A percentile compares a stretch with the other conserved stretches of the same genome.
These are phyloP conservation scores for Blastobotrys peoriensis DNA, from an alignment of 805 yeast species.

Conservation along the genomic window DNA sequence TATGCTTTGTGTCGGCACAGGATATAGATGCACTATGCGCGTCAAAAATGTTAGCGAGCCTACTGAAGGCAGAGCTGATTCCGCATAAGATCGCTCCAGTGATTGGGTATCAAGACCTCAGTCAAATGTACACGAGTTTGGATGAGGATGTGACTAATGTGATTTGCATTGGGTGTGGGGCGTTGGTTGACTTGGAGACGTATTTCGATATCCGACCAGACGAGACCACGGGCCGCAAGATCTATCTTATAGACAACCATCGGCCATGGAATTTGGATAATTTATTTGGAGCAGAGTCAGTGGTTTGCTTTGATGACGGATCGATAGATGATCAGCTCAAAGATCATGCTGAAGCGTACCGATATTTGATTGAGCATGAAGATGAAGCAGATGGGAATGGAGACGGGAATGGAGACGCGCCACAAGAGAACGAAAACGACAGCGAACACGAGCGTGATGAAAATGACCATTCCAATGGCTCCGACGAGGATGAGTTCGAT, in stretches of 20 bases:
- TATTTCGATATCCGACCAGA: conserved; percentile 35
- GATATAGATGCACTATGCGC: conserved; percentile 91
- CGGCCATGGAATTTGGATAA: conserved; percentile 97
- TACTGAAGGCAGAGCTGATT: conserved; percentile 73
- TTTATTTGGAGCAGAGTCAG: conserved; percentile 71
- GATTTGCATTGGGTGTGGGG: conserved; percentile 86
- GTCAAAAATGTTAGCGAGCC: conserved; percentile 62
- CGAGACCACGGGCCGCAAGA: conserved; percentile 38
- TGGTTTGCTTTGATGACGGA: conserved; percentile 84
- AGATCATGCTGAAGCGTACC: conserved; percentile 59
- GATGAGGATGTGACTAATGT: conserved; percentile 75
- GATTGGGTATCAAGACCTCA: conserved; percentile 78
- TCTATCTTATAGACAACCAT: conserved; percentile 85
- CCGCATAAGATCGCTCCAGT: conserved; percentile 89
- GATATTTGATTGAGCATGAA: conserved; percentile 27
- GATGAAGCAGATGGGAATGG: conserved; percentile 29
- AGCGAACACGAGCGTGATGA: conserved; percentile 20
- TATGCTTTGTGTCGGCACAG: conserved; percentile 82
- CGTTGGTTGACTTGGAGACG: conserved; percentile 74
- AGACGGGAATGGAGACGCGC: conserved; percentile 29
- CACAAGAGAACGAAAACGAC: conserved; percentile 18
- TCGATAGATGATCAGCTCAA: conserved; percentile 52
- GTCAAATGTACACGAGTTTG: conserved; percentile 51
- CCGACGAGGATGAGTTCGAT: conserved; percentile 12
- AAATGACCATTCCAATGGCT: conserved; percentile 15